Conservation (phyloP, 2,329 filamentous ascomycete genomes). For the Sphaerostilbella broomeana region DNA sequence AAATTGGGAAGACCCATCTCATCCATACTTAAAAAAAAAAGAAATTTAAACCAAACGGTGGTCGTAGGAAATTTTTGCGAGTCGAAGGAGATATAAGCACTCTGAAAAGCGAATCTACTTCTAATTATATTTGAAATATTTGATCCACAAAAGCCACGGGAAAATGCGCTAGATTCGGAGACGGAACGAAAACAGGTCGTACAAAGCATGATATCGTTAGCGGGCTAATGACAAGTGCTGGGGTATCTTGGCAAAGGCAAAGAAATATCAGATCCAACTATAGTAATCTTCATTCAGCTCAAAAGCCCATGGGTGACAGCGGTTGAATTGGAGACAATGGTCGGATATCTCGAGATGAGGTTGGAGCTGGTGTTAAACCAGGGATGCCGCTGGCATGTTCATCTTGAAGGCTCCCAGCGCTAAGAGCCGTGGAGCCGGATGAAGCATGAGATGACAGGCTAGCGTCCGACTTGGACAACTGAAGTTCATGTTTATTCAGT, state of each 20-base stretch:
- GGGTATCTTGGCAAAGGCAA: constrained; percentile 12
- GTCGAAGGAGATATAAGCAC: no score
- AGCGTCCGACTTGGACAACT: constrained; percentile 35
- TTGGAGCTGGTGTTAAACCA: constrained; percentile 19
- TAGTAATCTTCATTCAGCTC: constrained; percentile 12
- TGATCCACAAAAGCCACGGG: constrained; percentile 1
- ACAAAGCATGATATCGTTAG: constrained; percentile 30
- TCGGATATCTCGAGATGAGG: constrained; percentile 36
- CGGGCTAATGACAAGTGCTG: constrained; percentile 17
- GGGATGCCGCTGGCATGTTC: constrained; percentile 1
- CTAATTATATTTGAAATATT: constrained; percentile 2
- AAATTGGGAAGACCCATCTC: no score
- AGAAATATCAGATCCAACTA: constrained; percentile 1
- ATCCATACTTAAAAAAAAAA: no score
- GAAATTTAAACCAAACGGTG: background rate
- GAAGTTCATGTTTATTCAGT: constrained; percentile 39
- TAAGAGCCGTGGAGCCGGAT: constrained; percentile 40
- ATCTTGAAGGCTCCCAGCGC: constrained; percentile 36
- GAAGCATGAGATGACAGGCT: constrained; percentile 38
- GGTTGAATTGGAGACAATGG: constrained; percentile 61
- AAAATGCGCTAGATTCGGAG: constrained; percentile 8
- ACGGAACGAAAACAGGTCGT: constrained; percentile 22
- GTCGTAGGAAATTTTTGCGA: background rate
- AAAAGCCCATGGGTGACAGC: constrained; percentile 56
- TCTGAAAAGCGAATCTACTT: no score